phyloP scores from a whole-genome alignment of 768 basidiomycete genomes.

The Scleroderma bovista region DNA sequence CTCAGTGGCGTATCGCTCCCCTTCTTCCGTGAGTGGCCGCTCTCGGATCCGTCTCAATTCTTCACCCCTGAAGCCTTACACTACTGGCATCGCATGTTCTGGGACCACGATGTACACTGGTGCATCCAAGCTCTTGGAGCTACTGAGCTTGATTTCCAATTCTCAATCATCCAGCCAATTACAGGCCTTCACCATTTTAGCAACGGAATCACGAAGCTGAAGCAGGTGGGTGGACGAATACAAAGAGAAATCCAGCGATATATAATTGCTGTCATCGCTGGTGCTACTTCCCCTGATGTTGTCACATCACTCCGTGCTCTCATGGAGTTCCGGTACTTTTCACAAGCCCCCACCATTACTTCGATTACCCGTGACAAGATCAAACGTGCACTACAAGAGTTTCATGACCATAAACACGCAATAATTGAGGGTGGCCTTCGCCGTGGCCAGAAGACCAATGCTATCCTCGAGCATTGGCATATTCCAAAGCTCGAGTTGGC shows the following conservation, averaged over 20 bases:
- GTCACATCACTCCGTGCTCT: slow-evolving; percentile 30
- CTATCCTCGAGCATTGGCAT: slow-evolving; percentile 28
- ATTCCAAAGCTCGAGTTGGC: slow-evolving; percentile 40
- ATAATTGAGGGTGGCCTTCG: slow-evolving; percentile 27
- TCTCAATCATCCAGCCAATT: background rate
- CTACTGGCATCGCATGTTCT: slow-evolving; percentile 33
- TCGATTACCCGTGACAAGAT: slow-evolving; percentile 16
- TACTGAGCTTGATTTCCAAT: slow-evolving; percentile 11
- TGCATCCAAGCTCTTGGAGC: slow-evolving; percentile 26
- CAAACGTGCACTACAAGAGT: slow-evolving; percentile 17
- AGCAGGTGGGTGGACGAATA: slow-evolving; percentile 36
- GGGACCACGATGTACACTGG: slow-evolving; percentile 38
- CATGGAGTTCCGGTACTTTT: slow-evolving; percentile 33
- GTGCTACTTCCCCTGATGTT: slow-evolving; percentile 24
- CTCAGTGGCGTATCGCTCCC: slow-evolving; percentile 13
- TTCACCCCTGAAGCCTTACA: slow-evolving; percentile 35
- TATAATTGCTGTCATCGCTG: slow-evolving; percentile 31
- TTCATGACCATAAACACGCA: slow-evolving; percentile 32
- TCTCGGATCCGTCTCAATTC: slow-evolving; percentile 29
- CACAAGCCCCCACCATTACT: slow-evolving; percentile 26
- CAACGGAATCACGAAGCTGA: slow-evolving; percentile 35
- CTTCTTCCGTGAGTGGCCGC: slow-evolving; percentile 34
- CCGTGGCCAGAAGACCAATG: slow-evolving; percentile 14
- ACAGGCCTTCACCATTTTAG: slow-evolving; percentile 32
- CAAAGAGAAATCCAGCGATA: slow-evolving; percentile 34